A percentile compares a stretch with the other conserved stretches of the same genome.
Conservation (phyloP, 1,284 basidiomycete species). For the Blastosporella zonata region DNA sequence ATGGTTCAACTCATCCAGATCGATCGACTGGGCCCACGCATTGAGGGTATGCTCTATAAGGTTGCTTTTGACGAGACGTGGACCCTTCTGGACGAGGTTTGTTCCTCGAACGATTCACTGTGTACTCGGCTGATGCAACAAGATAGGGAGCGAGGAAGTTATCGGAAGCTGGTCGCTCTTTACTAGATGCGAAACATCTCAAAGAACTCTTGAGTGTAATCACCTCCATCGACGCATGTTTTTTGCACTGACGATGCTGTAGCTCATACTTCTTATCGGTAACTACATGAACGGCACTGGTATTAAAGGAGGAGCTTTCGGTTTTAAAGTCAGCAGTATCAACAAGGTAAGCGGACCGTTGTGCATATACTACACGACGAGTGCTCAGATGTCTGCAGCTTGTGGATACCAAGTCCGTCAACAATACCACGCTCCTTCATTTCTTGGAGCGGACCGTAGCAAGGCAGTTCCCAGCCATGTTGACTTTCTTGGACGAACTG, state of each 20-base stretch:
- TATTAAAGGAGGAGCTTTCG: constrained; percentile 95
- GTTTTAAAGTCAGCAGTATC: constrained; percentile 96
- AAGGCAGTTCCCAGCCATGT: constrained; percentile 87
- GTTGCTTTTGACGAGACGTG: constrained; percentile 83
- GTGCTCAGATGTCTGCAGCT: constrained; percentile 50
- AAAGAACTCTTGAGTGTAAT: constrained; percentile 82
- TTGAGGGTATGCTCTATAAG: constrained; percentile 93
- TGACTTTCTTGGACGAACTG: constrained; percentile 87
- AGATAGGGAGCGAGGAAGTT: constrained; percentile 75
- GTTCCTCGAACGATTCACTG: constrained; percentile 13
- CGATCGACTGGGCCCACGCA: constrained; percentile 85
- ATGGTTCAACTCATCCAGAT: constrained; percentile 98
- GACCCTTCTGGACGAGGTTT: constrained; percentile 68
- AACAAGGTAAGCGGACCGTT: constrained; percentile 67
- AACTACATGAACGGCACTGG: constrained; percentile 99
- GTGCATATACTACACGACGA: neutral
- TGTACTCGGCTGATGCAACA: constrained; percentile 5
- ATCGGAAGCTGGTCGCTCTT: constrained; percentile 72
- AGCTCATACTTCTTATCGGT: constrained; percentile 93
- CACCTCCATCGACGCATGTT: constrained; percentile 7
- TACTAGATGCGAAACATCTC: constrained; percentile 79
- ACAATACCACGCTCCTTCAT: constrained; percentile 91
- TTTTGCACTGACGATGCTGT: constrained; percentile 18
- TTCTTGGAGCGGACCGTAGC: constrained; percentile 90
- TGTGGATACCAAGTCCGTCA: constrained; percentile 95